Conservation (phyloP, 805 yeast species). For the Blastobotrys parvus region DNA sequence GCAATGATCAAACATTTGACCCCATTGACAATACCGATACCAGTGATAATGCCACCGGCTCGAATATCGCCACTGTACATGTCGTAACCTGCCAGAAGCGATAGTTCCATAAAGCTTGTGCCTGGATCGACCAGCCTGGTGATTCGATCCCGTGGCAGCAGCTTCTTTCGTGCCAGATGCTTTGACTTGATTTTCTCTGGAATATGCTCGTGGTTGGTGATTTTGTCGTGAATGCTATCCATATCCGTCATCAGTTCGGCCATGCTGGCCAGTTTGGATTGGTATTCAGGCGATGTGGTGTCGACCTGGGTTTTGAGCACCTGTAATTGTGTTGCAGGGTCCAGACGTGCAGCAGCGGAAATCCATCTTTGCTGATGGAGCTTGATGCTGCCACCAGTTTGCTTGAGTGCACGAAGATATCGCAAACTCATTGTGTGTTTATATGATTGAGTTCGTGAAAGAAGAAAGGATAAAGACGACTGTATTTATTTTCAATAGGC, state of each 20-base stretch:
- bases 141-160: conserved; percentile 26
- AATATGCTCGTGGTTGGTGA: conserved; percentile 17
- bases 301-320: conserved; percentile 19
- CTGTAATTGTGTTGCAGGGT: conserved; percentile 9
- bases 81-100: conserved; percentile 24
- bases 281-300: conserved; percentile 18
- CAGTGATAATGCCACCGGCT: conserved; percentile 28
- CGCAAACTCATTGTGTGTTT: too few relatives aligned
- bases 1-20: conserved; percentile 25
- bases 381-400: too few relatives aligned
- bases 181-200: conserved; percentile 24
- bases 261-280: conserved; percentile 18
- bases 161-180: conserved; percentile 23
- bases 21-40: conserved; percentile 25
- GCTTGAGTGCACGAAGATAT: too few relatives aligned
- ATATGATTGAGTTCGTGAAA: too few relatives aligned
- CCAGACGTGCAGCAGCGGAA: not conserved
- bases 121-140: conserved; percentile 26
- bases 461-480: too few relatives aligned
- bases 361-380: not conserved
- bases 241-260: conserved; percentile 13
- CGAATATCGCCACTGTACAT: conserved; percentile 27
- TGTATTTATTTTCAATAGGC: too few relatives aligned
- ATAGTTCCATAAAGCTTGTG: conserved; percentile 24
- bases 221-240: conserved; percentile 15